Evolutionary conservation across 2,329 filamentous ascomycete species (phyloP).

Genomic region (Colletotrichum sansevieriae): DNA sequence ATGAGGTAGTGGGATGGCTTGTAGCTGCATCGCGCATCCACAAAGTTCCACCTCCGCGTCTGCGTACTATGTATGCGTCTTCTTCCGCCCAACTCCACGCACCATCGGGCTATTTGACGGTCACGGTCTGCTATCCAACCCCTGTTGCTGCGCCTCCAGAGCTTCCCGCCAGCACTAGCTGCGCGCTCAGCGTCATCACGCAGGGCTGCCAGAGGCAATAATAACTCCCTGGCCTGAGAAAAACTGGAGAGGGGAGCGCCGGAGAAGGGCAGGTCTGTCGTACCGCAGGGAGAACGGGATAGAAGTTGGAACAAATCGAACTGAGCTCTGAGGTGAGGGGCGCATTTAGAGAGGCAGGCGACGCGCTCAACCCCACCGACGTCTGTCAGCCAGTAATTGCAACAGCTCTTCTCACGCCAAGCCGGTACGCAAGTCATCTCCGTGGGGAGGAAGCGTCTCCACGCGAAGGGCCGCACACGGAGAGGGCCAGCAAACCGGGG

Average conservation of each 20-base stretch:
- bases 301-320: not conserved
- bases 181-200: slow-evolving; percentile 30
- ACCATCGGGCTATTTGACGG: slow-evolving; percentile 25
- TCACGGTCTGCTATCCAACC: slow-evolving; percentile 13
- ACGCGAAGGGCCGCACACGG: slow-evolving; percentile 31
- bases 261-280: not conserved
- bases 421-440: not conserved
- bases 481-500: slow-evolving; percentile 37
- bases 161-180: slow-evolving; percentile 20
- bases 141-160: slow-evolving; percentile 38
- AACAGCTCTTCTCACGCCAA: slow-evolving; percentile 14
- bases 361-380: slow-evolving; percentile 3
- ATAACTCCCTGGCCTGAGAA: slow-evolving; percentile 22
- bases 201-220: slow-evolving; percentile 30
- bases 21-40: slow-evolving; percentile 31
- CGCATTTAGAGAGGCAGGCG: not conserved
- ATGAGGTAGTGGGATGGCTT: slow-evolving; percentile 5
- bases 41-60: slow-evolving; percentile 22
- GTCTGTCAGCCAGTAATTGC: slow-evolving; percentile 8
- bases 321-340: slow-evolving; percentile 23
- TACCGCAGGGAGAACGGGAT: slow-evolving; percentile 28
- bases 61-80: slow-evolving; percentile 14
- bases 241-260: not conserved
- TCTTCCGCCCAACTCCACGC: slow-evolving; percentile 18
- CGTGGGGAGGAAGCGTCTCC: slow-evolving; percentile 32